These are phyloP conservation scores for Tolypocladium paradoxum DNA, from an alignment of 2,329 filamentous ascomycete species.

Conservation along the genomic window DNA sequence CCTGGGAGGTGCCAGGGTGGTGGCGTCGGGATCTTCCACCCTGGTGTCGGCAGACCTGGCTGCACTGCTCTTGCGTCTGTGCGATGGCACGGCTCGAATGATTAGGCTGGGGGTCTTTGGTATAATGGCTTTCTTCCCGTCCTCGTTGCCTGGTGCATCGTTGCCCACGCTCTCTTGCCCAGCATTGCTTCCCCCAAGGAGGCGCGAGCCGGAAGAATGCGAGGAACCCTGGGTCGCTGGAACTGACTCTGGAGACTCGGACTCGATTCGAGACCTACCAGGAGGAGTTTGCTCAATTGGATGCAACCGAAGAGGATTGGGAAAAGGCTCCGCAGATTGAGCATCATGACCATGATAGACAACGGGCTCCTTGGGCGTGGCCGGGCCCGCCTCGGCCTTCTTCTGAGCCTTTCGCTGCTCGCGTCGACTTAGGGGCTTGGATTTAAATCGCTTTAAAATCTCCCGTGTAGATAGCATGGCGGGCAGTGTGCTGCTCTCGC, in stretches of 20 bases:
- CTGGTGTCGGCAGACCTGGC: background rate
- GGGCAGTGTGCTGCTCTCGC: background rate
- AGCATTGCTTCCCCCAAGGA: background rate
- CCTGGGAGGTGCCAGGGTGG: background rate
- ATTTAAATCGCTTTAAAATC: background rate
- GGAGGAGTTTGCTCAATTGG: no score
- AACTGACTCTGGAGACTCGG: background rate
- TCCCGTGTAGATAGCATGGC: background rate
- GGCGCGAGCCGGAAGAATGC: background rate
- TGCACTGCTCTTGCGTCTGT: background rate
- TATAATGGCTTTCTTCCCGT: background rate
- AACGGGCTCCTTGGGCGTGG: no score
- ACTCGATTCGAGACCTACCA: background rate
- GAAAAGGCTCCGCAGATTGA: background rate
- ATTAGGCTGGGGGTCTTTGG: background rate
- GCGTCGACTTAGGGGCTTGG: background rate
- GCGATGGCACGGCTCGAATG: background rate
- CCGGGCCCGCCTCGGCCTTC: background rate
- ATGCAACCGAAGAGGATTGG: background rate
- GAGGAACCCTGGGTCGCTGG: fast-evolving
- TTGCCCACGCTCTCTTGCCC: no score
- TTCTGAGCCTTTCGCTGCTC: background rate
- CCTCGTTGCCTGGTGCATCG: background rate
- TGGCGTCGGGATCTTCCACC: background rate
- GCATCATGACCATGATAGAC: background rate